Base-by-base conservation (phyloP, 129 eudicot genomes). In the Apium graveolens region DNA sequence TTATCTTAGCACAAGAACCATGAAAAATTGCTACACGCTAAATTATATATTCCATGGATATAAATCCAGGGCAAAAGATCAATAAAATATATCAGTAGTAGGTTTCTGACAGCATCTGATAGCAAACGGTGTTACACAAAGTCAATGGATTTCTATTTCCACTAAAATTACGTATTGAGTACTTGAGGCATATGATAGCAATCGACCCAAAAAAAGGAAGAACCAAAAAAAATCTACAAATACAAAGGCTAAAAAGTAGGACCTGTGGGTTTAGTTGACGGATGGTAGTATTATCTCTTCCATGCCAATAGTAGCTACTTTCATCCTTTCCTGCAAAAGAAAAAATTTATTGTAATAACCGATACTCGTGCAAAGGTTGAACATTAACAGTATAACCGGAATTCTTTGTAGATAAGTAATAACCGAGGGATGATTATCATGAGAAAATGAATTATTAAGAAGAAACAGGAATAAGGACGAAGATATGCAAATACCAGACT, bases 201-300 rank as follows among this genome's bases (percentile, higher is more conserved):
- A 53, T 53, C 2, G 45, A 44, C 16, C 31, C 37, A 3, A 63
- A 11, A 10, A 31, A 11, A 27, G 2, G 7, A 63, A 21, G 68
- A 63, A 4, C 13, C 0, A 7, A 5, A 35, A 65, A 14, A 29
- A 29, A 11, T 11, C 70, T 63, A 60, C 49, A 18, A 44, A 0
- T 62, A 68, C 66, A 60, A 57, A 76, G 31, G 65, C 43, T 20
- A 76, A 41, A 34, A 60, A 77, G 42, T 65, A 81, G 63, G 78
- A 96, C 99, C 96, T 96, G 89, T 41, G 99, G 99, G 81, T 96
- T 96, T 77, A 96, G 87, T 86, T 96, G 97, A 57, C 90, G 92
- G 78, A 71, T 89, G 51, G 97, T 89, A 63, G 75, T 74, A 78
- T 85, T 87, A 82, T 96, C 97, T 92, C 99, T 85, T 78, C 99